Evolutionary conservation across 108 stramenopile species (phyloP), one percentile per base, ranked within the genome.

Genomic region (Nitzschia sp.): DNA sequence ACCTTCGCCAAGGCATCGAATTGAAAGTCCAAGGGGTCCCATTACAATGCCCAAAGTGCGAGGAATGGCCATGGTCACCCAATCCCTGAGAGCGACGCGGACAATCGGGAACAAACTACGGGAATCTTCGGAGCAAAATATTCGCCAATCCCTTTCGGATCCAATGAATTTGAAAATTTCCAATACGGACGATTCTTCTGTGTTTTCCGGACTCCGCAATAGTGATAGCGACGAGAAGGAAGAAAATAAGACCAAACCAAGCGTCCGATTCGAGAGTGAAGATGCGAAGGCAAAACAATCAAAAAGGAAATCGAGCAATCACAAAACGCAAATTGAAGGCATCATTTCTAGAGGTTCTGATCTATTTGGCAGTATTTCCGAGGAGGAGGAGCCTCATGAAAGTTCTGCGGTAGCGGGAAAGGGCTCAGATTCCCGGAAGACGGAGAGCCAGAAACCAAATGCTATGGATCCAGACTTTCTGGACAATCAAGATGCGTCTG

Each of bases 121-220:
- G n/a, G 56, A 32, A 9, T 5, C 56, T 8, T 58, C 56, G 6
- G 30, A 28, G 29, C 29, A 19, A 15, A 44, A 26, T 26, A 61
- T 61, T 44, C 59, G 15, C 8, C 59, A 23, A 23, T 28, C 63
- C 11, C 19, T 11, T 13, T 67, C 53, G 6, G 58, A 59, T 48
- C 68, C 68, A 6, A 47, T 73, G 47, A 25, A 65, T 3, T 28
- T 67, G 36, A 19, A 53, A 22, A 26, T 8, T 1, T 3, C n/a
- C 19, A 59, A 29, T 26, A 67, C 73, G 0, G 73, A 75, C 25
- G 73, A 75, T n/a, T 67, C 66, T 2, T 75, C 73, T 11, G 66
- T 75, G n/a, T 75, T 75, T 45, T 67, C 66, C 1, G 73, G 73
- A 19, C 25, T 72, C 16, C 13, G 22, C 19, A 17, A 16, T 11